Conservation (phyloP, 805 yeast species). For the Candida railenensis region DNA sequence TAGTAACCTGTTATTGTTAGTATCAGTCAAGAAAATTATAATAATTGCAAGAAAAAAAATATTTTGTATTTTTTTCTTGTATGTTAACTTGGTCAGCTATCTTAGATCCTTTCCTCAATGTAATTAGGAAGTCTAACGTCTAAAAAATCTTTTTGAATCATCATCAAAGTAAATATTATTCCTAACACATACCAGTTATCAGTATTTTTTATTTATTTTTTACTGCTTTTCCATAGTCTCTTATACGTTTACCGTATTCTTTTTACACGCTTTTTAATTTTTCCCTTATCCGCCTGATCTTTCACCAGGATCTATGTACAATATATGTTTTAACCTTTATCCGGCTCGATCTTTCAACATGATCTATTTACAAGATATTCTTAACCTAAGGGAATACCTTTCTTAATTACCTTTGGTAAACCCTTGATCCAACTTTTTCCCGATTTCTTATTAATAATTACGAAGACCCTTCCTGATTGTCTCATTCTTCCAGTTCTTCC, state of each 20-base stretch:
- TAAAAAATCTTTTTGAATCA: conserved; percentile 31
- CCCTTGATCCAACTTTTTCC: conserved; percentile 83
- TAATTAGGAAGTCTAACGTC: conserved; percentile 44
- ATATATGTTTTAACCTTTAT: not conserved
- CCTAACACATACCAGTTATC: not conserved
- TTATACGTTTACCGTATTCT: not conserved
- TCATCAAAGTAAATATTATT: conserved; percentile 17
- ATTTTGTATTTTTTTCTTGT: not conserved
- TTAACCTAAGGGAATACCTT: conserved; percentile 38
- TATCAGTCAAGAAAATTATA: no score
- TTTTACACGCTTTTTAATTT: not conserved
- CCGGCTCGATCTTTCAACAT: not conserved
- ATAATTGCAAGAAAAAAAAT: not conserved
- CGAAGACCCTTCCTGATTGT: conserved; percentile 81
- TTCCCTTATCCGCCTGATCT: not conserved
- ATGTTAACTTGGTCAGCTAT: conserved; percentile 19
- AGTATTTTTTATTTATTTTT: no score
- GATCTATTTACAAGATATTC: not conserved
- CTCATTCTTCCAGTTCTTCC: conserved; percentile 96
- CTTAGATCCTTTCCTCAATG: conserved; percentile 34
- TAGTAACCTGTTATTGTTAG: no score
- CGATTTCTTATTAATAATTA: conserved; percentile 67
- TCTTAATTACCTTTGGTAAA: conserved; percentile 65
- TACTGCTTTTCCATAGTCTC: no score
- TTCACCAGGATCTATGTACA: not conserved